These are phyloP conservation scores for Trichosporon sp. DNA, from an alignment of 1,284 basidiomycete genomes.

Conservation along the genomic window DNA sequence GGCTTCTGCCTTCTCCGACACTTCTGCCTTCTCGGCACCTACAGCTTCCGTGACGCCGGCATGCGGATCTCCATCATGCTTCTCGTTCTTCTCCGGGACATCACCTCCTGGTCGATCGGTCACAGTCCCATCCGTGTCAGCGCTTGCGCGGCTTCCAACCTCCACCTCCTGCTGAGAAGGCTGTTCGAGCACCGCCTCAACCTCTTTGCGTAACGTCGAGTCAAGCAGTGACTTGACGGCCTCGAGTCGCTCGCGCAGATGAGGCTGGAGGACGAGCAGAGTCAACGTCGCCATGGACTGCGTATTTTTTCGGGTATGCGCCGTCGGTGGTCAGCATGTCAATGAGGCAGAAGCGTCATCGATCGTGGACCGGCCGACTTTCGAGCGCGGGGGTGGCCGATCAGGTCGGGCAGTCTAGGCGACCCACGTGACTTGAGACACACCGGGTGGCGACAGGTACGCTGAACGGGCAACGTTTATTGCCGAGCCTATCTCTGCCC, in stretches of 20 bases:
- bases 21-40: too few species aligned
- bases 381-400: not conserved
- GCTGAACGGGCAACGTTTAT: not conserved
- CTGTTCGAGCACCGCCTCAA: conserved; percentile 7
- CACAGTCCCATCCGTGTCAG: not conserved
- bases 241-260: conserved; percentile 29
- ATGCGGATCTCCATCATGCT: not conserved
- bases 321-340: too few species aligned
- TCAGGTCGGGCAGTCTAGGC: not conserved
- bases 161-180: conserved; percentile 4
- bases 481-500: too few species aligned
- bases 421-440: not conserved
- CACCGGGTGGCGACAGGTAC: not conserved
- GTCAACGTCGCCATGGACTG: conserved; percentile 8
- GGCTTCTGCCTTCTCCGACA: not conserved
- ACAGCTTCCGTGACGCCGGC: not conserved
- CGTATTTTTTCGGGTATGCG: not conserved
- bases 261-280: conserved; percentile 32
- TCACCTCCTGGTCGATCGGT: not conserved
- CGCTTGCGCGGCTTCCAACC: not conserved
- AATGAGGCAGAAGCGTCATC: too few species aligned
- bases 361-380: too few species aligned
- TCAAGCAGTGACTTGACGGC: conserved; percentile 12
- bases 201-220: conserved; percentile 13
- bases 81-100: conserved; percentile 12